Percentiles rank a stretch among this genome's conserved stretches.
Conservation (phyloP, 2,329 filamentous ascomycete genomes). For the Grosmannia serpens region DNA sequence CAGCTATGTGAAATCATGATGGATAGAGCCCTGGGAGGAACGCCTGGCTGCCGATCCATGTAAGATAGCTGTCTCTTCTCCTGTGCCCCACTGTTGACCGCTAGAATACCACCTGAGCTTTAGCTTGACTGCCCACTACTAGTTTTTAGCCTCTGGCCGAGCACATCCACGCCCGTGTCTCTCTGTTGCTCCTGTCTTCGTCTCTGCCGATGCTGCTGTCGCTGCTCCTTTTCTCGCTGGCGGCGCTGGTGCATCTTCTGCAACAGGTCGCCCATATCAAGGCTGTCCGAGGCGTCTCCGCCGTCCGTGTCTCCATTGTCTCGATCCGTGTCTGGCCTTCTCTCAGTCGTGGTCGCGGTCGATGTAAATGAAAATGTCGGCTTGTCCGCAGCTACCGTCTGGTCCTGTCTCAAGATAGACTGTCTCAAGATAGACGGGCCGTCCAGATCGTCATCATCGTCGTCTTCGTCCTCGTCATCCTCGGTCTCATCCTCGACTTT, state of each 20-base stretch:
- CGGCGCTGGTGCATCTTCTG: slow-evolving; percentile 7
- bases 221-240: slow-evolving; percentile 3
- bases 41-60: too few species aligned
- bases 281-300: neutral
- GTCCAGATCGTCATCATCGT: slow-evolving; percentile 3
- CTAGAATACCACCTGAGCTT: too few species aligned
- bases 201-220: neutral
- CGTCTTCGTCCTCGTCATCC: slow-evolving; percentile 1
- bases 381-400: neutral
- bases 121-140: neutral
- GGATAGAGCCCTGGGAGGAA: neutral
- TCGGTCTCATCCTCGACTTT: neutral
- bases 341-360: neutral
- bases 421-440: neutral
- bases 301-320: neutral
- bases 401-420: neutral
- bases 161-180: neutral
- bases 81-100: too few species aligned
- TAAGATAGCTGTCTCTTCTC: too few species aligned
- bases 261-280: slow-evolving; percentile 5
- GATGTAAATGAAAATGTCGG: neutral
- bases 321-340: neutral
- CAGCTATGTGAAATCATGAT: neutral
- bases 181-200: neutral
- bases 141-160: too few species aligned